A percentile compares a stretch with the other conserved stretches of the same genome.
phyloP scores from a whole-genome alignment of 2,329 filamentous ascomycete species.

The Purpureocillium lavendulum region DNA sequence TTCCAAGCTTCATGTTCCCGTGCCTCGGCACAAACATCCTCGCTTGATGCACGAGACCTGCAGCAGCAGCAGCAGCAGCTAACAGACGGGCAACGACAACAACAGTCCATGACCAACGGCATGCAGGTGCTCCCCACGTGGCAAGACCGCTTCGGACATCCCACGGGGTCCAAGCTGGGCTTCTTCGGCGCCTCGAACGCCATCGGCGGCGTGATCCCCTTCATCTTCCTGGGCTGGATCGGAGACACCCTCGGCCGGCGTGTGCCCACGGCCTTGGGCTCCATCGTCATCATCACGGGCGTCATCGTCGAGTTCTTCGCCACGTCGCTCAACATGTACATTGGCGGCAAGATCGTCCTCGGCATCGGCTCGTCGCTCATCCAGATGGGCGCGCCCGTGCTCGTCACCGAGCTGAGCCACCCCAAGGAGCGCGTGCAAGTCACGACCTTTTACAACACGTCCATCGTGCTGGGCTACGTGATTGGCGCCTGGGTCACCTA shows the following conservation, averaged over 20 bases:
- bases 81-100: background rate
- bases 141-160: constrained; percentile 28
- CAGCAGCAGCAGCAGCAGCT: no score
- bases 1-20: no score
- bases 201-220: constrained; percentile 30
- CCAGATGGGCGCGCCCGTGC: constrained; percentile 31
- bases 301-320: constrained; percentile 27
- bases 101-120: constrained; percentile 29
- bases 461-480: constrained; percentile 29
- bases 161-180: constrained; percentile 26
- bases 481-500: constrained; percentile 29
- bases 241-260: constrained; percentile 25
- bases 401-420: constrained; percentile 33
- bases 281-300: constrained; percentile 28
- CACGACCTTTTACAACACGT: constrained; percentile 31
- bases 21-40: no score
- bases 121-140: constrained; percentile 27
- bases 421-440: constrained; percentile 29
- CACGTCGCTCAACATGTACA: constrained; percentile 25
- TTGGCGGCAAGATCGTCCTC: constrained; percentile 28
- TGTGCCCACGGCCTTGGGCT: constrained; percentile 24
- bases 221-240: constrained; percentile 26
- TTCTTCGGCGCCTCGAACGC: constrained; percentile 29
- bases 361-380: constrained; percentile 27
- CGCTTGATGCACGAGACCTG: no score